phyloP scores from a whole-genome alignment of 2,329 filamentous ascomycete genomes.

The Geoglossum cookeanum region DNA sequence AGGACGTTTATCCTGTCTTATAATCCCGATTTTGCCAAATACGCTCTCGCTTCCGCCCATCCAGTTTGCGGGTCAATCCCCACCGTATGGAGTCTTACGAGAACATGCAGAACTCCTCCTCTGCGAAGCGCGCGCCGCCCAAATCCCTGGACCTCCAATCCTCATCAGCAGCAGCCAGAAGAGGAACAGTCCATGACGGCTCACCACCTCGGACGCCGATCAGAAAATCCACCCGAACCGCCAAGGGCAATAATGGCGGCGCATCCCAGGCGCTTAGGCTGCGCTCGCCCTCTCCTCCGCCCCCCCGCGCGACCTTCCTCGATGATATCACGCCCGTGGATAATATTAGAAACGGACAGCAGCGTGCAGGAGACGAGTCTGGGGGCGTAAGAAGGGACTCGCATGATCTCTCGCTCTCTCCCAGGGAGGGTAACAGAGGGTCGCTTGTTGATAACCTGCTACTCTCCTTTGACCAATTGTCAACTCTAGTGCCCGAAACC shows the following conservation, averaged over 20 bases:
- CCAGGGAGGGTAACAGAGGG: slow-evolving; percentile 59
- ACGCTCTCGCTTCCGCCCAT: not conserved
- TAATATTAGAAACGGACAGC: slow-evolving; percentile 3
- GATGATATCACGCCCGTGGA: slow-evolving; percentile 18
- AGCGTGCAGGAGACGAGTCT: slow-evolving; percentile 2
- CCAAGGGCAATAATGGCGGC: not conserved
- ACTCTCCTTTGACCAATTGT: slow-evolving; percentile 73
- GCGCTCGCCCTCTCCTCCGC: slow-evolving; percentile 9
- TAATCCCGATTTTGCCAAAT: not conserved
- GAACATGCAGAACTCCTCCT: not conserved
- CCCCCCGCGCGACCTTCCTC: slow-evolving; percentile 15
- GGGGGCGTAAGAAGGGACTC: slow-evolving; percentile 33
- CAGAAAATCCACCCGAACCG: not conserved
- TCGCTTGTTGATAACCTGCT: slow-evolving; percentile 95
- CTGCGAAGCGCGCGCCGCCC: slow-evolving; percentile 1
- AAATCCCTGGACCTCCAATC: not conserved
- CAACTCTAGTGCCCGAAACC: slow-evolving; percentile 16
- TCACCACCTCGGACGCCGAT: slow-evolving; percentile 2
- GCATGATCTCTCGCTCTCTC: slow-evolving; percentile 70
- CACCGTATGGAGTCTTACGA: not conserved
- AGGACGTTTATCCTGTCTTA: not conserved
- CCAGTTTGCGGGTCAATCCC: not conserved
- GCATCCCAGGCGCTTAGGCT: slow-evolving; percentile 1
- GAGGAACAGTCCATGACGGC: not conserved
- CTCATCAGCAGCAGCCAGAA: not conserved